phyloP scores from a whole-genome alignment of 495 filamentous ascomycete species.

The Usnea hakonensis region DNA sequence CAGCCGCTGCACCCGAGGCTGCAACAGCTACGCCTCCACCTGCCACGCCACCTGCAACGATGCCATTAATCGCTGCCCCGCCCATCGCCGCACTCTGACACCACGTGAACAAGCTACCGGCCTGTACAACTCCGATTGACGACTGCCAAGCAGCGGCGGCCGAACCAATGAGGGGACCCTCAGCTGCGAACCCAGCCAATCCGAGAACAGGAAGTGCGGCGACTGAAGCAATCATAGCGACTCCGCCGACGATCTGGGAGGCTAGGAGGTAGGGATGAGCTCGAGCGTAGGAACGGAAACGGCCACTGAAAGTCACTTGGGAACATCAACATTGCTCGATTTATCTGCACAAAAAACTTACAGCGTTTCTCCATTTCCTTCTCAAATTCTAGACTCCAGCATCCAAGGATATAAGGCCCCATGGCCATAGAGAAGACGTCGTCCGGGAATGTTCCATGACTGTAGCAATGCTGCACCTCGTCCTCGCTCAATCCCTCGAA shows the following conservation, averaged over 20 bases:
- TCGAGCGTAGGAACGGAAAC: not conserved
- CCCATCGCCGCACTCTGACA: conserved; percentile 31
- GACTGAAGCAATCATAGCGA: not conserved
- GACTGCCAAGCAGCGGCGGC: conserved; percentile 16
- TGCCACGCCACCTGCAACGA: conserved; percentile 16
- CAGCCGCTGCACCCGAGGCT: not conserved
- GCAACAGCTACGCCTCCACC: conserved; percentile 7
- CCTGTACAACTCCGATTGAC: conserved; percentile 24
- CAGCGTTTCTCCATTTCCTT: conserved; percentile 2
- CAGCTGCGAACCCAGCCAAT: not conserved
- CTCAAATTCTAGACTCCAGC: conserved; percentile 17
- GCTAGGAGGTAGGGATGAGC: not conserved
- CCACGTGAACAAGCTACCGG: conserved; percentile 28
- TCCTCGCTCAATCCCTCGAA: conserved; percentile 4
- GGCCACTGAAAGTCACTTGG: not conserved
- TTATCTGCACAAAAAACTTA: not conserved
- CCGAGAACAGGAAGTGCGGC: not conserved
- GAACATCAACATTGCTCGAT: not conserved
- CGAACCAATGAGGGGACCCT: conserved; percentile 11
- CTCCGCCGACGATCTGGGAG: not conserved
- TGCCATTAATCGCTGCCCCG: conserved; percentile 24
- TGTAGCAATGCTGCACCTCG: not conserved
- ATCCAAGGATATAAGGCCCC: conserved; percentile 7
- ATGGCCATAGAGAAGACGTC: conserved; percentile 11
- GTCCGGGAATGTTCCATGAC: conserved; percentile 13